These are phyloP conservation scores for Decorospora gaudefroyi DNA, from an alignment of 2,329 filamentous ascomycete genomes.

Conservation along the genomic window DNA sequence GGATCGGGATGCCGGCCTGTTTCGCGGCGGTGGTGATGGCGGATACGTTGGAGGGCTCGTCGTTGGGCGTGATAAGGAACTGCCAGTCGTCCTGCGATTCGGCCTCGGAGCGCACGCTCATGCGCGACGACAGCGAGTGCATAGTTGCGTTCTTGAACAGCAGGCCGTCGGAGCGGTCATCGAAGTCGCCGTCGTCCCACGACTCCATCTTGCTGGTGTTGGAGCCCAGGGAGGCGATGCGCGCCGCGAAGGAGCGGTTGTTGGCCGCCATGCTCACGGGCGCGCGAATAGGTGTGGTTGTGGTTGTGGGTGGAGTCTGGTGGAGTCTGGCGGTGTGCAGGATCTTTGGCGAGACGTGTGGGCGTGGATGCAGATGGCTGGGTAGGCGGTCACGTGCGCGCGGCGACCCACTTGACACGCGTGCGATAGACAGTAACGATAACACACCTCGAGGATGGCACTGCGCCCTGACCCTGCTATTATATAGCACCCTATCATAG, in stretches of 20 bases:
- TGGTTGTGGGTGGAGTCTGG: too few species aligned
- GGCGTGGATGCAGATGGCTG: too few species aligned
- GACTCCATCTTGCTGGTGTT: slow-evolving; percentile 64
- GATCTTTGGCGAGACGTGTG: slow-evolving; percentile 11
- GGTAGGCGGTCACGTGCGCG: too few species aligned
- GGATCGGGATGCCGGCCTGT: slow-evolving; percentile 88
- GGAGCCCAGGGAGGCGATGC: slow-evolving; percentile 59
- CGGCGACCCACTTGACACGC: too few species aligned
- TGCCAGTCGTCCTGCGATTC: slow-evolving; percentile 83
- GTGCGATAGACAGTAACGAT: background rate
- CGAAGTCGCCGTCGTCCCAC: slow-evolving; percentile 61
- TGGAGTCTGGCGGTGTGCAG: slow-evolving; percentile 12
- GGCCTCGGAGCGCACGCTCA: slow-evolving; percentile 82
- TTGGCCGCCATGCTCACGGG: slow-evolving; percentile 35
- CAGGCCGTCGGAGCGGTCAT: slow-evolving; percentile 59
- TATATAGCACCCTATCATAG: too few species aligned
- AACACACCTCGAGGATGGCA: too few species aligned
- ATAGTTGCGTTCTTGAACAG: slow-evolving; percentile 72
- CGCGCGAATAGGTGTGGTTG: slow-evolving; percentile 22
- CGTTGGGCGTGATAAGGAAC: slow-evolving; percentile 79
- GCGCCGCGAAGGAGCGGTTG: slow-evolving; percentile 47
- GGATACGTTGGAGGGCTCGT: slow-evolving; percentile 80
- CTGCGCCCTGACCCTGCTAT: too few species aligned
- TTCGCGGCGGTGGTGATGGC: slow-evolving; percentile 81
- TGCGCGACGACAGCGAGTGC: slow-evolving; percentile 77